These are phyloP conservation scores for Sclerotinia glacialis DNA, from an alignment of 2,329 filamentous ascomycete species.

Conservation along the genomic window DNA sequence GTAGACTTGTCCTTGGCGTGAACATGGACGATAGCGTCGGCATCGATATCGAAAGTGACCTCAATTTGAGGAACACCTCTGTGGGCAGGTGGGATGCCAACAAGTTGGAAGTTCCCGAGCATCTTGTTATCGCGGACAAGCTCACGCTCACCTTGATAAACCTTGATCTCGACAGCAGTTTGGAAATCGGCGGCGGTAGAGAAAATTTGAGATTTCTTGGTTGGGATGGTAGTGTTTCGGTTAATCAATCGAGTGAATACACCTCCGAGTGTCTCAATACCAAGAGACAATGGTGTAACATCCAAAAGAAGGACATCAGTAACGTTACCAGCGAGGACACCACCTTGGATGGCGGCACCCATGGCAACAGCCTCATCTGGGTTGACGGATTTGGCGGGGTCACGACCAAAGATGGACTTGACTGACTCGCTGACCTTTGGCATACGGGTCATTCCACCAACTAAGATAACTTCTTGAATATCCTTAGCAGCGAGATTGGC, in stretches of 20 bases:
- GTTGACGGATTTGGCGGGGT: slow-evolving; percentile 97
- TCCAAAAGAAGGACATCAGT: slow-evolving; percentile 94
- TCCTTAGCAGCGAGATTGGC: slow-evolving; percentile 87
- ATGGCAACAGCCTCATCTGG: slow-evolving; percentile 97
- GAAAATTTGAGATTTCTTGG: slow-evolving; percentile 99
- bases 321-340: slow-evolving; percentile 92
- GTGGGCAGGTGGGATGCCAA: slow-evolving; percentile 93
- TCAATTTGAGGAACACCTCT: slow-evolving; percentile 95
- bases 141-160: slow-evolving; percentile 99
- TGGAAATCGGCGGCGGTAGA: slow-evolving; percentile 98
- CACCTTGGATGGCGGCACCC: slow-evolving; percentile 95
- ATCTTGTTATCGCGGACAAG: slow-evolving; percentile 98
- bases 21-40: slow-evolving; percentile 96
- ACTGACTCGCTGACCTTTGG: slow-evolving; percentile 96
- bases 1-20: slow-evolving; percentile 99
- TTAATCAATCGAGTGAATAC: slow-evolving; percentile 98
- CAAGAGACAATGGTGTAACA: slow-evolving; percentile 91
- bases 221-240: slow-evolving; percentile 98
- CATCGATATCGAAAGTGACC: slow-evolving; percentile 98
- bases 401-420: slow-evolving; percentile 94
- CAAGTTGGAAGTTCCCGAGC: slow-evolving; percentile 98
- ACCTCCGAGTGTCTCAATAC: slow-evolving; percentile 97
- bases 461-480: slow-evolving; percentile 95
- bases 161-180: slow-evolving; percentile 98
- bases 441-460: slow-evolving; percentile 99